Percentiles rank a stretch among this genome's conserved stretches.
Conservation (phyloP, 2,329 filamentous ascomycete genomes). For the Fusarium sp. region DNA sequence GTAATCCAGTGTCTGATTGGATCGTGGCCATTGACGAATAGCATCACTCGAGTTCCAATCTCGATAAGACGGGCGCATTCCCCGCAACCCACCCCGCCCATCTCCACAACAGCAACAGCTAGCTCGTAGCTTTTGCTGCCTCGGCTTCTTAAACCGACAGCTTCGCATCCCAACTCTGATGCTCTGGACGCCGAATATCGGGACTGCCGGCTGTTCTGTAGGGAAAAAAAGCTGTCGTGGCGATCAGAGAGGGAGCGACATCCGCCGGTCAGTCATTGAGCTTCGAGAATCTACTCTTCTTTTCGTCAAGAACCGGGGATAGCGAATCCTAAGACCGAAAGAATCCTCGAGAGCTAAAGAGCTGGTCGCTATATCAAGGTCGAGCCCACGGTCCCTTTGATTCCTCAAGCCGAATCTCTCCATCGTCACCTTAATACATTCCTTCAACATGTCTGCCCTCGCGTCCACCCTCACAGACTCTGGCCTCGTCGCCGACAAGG, state of each 20-base stretch:
- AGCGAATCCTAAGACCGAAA: not conserved
- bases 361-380: not conserved
- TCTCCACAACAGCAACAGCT: constrained; percentile 11
- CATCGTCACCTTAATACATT: not conserved
- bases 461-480: constrained; percentile 25
- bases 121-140: not conserved
- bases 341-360: not conserved
- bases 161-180: not conserved
- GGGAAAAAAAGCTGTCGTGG: not conserved
- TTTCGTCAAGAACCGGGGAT: not conserved
- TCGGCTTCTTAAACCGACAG: constrained; percentile 6
- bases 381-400: not conserved
- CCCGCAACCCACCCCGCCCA: too few relatives aligned
- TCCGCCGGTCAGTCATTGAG: too few relatives aligned
- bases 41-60: not conserved
- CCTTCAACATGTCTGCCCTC: constrained; percentile 19
- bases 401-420: not conserved
- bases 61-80: not conserved
- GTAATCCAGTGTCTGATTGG: too few relatives aligned
- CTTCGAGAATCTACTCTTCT: not conserved
- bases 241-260: too few relatives aligned
- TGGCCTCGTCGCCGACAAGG: constrained; percentile 40
- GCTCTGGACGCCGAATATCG: not conserved
- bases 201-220: not conserved
- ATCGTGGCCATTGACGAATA: not conserved